Conservation (phyloP, 768 basidiomycete genomes). For the Fibroporia radiculosa region DNA sequence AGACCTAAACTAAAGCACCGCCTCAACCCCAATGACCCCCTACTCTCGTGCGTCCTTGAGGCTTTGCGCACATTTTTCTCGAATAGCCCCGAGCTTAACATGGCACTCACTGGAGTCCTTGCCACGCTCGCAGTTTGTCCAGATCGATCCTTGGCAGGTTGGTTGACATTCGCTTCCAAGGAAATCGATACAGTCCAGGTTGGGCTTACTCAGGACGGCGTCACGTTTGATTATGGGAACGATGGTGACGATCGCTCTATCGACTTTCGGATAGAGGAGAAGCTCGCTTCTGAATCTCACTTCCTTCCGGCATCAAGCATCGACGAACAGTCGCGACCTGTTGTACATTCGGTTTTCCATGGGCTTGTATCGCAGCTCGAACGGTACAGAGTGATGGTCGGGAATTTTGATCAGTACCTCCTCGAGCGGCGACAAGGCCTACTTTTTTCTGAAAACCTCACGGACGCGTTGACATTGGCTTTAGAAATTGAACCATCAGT, state of each 20-base stretch:
- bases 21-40: conserved; percentile 71
- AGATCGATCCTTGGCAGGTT: conserved; percentile 78
- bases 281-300: conserved; percentile 48
- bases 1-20: conserved; percentile 52
- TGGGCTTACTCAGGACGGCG: conserved; percentile 11
- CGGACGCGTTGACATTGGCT: conserved; percentile 74
- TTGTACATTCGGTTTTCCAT: conserved; percentile 75
- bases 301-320: conserved; percentile 58
- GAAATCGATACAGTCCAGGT: conserved; percentile 24
- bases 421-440: conserved; percentile 83
- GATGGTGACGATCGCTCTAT: conserved; percentile 78
- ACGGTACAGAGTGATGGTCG: conserved; percentile 64
- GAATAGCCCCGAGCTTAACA: conserved; percentile 80
- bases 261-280: conserved; percentile 66
- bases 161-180: conserved; percentile 65
- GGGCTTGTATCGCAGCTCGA: conserved; percentile 78
- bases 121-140: conserved; percentile 81
- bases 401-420: conserved; percentile 79
- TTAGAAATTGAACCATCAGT: conserved; percentile 45
- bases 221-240: conserved; percentile 26
- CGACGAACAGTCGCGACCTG: conserved; percentile 66
- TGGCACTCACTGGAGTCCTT: conserved; percentile 78
- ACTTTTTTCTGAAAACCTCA: conserved; percentile 85
- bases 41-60: conserved; percentile 65
- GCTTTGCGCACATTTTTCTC: conserved; percentile 73